Base-by-base conservation (phyloP, 768 basidiomycete genomes). In the Mycena vulgaris region DNA sequence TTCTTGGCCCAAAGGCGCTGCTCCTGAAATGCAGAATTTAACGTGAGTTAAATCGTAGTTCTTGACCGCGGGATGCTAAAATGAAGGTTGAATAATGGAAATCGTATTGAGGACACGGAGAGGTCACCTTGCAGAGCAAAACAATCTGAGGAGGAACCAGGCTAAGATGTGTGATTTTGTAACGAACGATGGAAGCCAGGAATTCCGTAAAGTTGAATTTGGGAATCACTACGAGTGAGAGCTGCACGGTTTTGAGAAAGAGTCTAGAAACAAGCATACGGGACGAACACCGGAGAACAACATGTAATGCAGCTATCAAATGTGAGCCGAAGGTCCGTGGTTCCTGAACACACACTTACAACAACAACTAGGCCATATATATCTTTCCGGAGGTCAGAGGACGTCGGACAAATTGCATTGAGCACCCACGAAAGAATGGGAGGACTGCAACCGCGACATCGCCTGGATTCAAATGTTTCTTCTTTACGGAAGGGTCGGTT, bases 91-190 rank as follows among this genome's bases (percentile, higher is more conserved):
- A 47, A 57, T 53, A 62, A 37, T 19, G 40, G 14, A 31, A 55
- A 35, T 30, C 10, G 51, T 25, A 49, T 39, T 40, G 7, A 40
- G 8, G 3, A 25, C 25, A 23, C 33, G 6, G 0, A n/a, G n/a
- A 47, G 63, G 71, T 55, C 73, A 89, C 90, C 83, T 92, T 92
- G 84, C 89, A 89, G n/a, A 92, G 78, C 19, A 91, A 80, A 13
- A 92, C 87, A 8, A 90, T 84, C 64, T 91, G 89, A 21, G 91
- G 91, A 21, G 91, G 91, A 37, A 92, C 90, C 25, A 92, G 77
- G 66, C 90, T 85, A 61, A 92, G 75, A 70, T 91, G 87, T 0
- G 87, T 88, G 37, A 91, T 84, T 69, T 82, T 83, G 78, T 91
- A 85, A 16, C 83, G 84, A 51, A 82, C 78, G 49, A 93, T 86